Base-by-base conservation (phyloP, 2,329 filamentous ascomycete genomes). In the Pezicula radicicola region DNA sequence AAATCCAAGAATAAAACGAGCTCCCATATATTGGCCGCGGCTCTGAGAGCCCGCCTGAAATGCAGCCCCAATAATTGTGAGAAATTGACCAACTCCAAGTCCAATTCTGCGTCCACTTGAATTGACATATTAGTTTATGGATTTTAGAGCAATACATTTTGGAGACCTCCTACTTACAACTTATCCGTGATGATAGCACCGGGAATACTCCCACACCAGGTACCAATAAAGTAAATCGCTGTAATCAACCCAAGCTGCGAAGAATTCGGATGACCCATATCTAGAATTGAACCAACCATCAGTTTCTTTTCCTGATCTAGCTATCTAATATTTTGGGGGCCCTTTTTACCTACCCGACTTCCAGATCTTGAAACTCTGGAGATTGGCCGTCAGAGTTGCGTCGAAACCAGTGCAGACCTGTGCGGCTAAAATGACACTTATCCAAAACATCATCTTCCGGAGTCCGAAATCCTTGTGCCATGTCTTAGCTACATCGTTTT, bases 361-460 rank as follows among this genome's bases (percentile, higher is more conserved):
- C 42, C 42, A 44, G 9, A 44, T 44, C 18, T 19, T 25, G 12
- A 44, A 44, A 7, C 42, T 44, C 25, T 44, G 42, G 25, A 44
- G 27, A 28, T 44, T 44, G 8, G 42, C 16, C 9, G 42, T 44
- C 7, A 44, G 21, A 12, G 42, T 44, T 9, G 42, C 42, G 13
- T 44, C 42, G 25, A 44, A 44, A 10, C 42, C 42, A 13, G 42
- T 44, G 7, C 42, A 44, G 7, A 44, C 21, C 25, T 44, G 42
- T 6, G 42, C 42, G 3, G 42, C 42, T 10, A 44, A 44, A 13
- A 44, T 44, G 10, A 44, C 25, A n/a, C 42, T 30, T 12, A 44
- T 27, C 42, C 42, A 44, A 25, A 44, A 44, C 42, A 44, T 44
- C 42, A 44, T 44, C 42, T 44, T 44, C 13, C 42, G 19, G 19